Evolutionary conservation across 2,329 filamentous ascomycete genomes (phyloP), one percentile per base, ranked within the genome.

Genomic region (Fusarium subglutinans): DNA sequence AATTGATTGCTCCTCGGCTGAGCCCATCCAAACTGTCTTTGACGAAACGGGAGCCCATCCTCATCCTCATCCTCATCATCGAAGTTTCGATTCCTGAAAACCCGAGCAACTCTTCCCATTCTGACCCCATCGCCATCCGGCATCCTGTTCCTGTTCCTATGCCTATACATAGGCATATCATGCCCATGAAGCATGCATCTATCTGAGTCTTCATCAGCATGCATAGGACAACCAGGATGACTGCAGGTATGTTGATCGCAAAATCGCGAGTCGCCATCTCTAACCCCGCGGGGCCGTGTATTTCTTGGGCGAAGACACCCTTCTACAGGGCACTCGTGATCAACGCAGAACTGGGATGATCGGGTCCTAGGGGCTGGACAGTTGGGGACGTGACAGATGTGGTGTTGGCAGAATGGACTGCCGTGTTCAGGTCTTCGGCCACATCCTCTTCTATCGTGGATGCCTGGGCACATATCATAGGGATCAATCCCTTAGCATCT

Each of bases 211-310:
- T 55, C 62, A 24, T 26, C 18, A 30, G 57, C 62, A 47, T 58
- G 61, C 47, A 69, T 70, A 22, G 47, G 38, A 53, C 79, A 80
- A n/a, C 69, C 70, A 13, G 61, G 30, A 18, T 66, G 54, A 13
- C 54, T 59, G 30, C 79, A 80, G 17, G 62, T 57, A 55, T 80
- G 79, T 1, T 57, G 38, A 6, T 73, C 69, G 51, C 77, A 80
- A 45, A 74, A 77, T 7, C 11, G 41, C 50, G 51, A 28, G 17
- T 57, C 67, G 14, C 37, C n/a, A 18, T 50, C 54, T 22, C 33
- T 55, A 24, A 35, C 35, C 18, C 54, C 55, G 22, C 50, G 45
- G 41, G 57, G 40, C 5, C 51, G 57, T 20, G 50, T 40, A 41
- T 58, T 59, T 13, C 73, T 67, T 15, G 66, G 64, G n/a, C 62